These are phyloP conservation scores for Rhodotorula sp. DNA, from an alignment of 1,284 basidiomycete species.

Conservation along the genomic window DNA sequence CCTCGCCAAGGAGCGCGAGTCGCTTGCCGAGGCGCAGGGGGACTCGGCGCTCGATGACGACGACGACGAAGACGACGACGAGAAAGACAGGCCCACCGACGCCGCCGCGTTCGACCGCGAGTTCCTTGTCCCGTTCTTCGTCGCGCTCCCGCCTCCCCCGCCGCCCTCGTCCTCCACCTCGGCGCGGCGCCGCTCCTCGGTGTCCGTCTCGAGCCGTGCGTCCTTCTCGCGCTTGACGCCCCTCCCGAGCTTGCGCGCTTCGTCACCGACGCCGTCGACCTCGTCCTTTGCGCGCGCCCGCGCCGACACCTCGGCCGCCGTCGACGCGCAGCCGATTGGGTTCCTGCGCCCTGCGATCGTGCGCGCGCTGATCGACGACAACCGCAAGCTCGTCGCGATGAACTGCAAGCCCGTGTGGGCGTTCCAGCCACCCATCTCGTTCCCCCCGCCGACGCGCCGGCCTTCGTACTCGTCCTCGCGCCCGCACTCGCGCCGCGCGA, in stretches of 20 bases:
- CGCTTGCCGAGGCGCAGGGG: neutral
- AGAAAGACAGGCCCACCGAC: neutral
- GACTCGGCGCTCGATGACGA: constrained; percentile 26
- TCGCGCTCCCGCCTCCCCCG: constrained; percentile 17
- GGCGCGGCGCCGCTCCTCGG: constrained; percentile 13
- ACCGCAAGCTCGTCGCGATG: constrained; percentile 30
- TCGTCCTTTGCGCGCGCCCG: neutral
- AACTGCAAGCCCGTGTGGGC: constrained; percentile 29
- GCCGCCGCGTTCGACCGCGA: constrained; percentile 10
- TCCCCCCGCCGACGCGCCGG: constrained; percentile 6
- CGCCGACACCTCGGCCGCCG: neutral
- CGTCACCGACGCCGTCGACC: constrained; percentile 20
- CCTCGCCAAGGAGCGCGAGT: neutral
- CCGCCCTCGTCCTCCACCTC: neutral
- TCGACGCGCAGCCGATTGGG: constrained; percentile 41
- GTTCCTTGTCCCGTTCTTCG: constrained; percentile 39
- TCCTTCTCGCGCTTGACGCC: constrained; percentile 35
- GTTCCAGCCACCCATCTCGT: constrained; percentile 24
- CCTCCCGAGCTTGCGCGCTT: constrained; percentile 20
- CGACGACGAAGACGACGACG: constrained; percentile 22
- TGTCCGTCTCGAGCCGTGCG: neutral
- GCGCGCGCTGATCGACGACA: constrained; percentile 40
- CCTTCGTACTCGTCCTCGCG: neutral
- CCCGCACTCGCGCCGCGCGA: neutral
- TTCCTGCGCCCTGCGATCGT: constrained; percentile 43